Conservation (phyloP, 2,329 filamentous ascomycete species). For the Aspergillus brunneoviolaceus region DNA sequence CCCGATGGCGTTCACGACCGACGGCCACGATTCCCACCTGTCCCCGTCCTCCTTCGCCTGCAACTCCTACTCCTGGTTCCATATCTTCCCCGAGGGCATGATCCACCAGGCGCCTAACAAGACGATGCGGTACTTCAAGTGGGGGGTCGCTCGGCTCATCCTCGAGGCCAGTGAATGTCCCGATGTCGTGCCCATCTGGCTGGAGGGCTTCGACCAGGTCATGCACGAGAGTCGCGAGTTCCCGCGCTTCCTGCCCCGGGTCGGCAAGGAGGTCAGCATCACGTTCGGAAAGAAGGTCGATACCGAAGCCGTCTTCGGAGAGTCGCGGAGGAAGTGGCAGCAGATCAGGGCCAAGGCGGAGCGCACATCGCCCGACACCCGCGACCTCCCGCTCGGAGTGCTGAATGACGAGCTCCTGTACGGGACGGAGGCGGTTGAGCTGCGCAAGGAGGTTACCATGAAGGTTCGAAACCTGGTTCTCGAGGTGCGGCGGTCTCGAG, state of each 20-base stretch:
- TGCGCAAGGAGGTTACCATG: slow-evolving; percentile 77
- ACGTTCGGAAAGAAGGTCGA: slow-evolving; percentile 69
- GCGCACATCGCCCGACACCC: slow-evolving; percentile 40
- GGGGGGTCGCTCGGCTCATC: slow-evolving; percentile 88
- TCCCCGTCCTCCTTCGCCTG: slow-evolving; percentile 70
- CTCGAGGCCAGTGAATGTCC: slow-evolving; percentile 85
- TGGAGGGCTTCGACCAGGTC: slow-evolving; percentile 81
- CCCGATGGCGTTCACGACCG: slow-evolving; percentile 41
- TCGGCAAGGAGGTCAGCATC: slow-evolving; percentile 61
- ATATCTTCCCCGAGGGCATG: slow-evolving; percentile 93
- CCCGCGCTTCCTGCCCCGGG: slow-evolving; percentile 76
- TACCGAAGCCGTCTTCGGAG: slow-evolving; percentile 71
- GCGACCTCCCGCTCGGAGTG: slow-evolving; percentile 51
- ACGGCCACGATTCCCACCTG: slow-evolving; percentile 53
- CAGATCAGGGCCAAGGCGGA: slow-evolving; percentile 59
- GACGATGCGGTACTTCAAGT: slow-evolving; percentile 95
- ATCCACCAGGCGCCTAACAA: slow-evolving; percentile 81
- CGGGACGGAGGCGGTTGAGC: slow-evolving; percentile 69
- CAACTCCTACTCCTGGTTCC: slow-evolving; percentile 79
- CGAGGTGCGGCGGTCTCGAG: slow-evolving; percentile 69
- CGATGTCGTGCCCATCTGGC: slow-evolving; percentile 89
- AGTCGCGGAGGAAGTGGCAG: slow-evolving; percentile 72
- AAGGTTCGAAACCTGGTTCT: slow-evolving; percentile 77
- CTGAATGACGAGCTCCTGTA: slow-evolving; percentile 65
- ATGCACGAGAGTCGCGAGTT: slow-evolving; percentile 82